Conservation (phyloP, 352 stramenopile species). For the Phytophthora aleatoria region DNA sequence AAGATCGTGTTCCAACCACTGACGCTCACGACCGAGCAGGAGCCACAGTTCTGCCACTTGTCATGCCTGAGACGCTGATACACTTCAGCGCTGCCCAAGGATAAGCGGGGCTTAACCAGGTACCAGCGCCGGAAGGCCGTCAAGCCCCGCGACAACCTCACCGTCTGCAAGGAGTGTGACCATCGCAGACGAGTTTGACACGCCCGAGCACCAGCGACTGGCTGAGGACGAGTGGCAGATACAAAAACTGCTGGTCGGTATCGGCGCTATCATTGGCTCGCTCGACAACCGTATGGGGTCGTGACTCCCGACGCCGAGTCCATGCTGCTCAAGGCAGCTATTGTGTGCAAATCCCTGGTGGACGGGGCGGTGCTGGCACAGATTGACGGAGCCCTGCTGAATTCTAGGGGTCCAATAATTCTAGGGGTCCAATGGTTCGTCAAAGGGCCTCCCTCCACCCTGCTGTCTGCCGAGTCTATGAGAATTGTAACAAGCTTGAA, state of each 20-base stretch:
- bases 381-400: constrained; percentile 43
- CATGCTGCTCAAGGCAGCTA: constrained; percentile 49
- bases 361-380: constrained; percentile 45
- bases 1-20: constrained; percentile 41
- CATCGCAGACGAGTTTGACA: constrained; percentile 38
- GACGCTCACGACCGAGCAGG: constrained; percentile 30
- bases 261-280: constrained; percentile 50
- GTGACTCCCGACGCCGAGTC: constrained; percentile 38
- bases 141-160: constrained; percentile 48
- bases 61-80: constrained; percentile 38
- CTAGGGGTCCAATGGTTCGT: constrained; percentile 61
- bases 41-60: constrained; percentile 31
- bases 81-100: constrained; percentile 32
- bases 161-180: constrained; percentile 48
- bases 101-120: constrained; percentile 29
- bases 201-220: constrained; percentile 36
- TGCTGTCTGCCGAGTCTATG: constrained; percentile 49
- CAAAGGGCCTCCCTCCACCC: constrained; percentile 35
- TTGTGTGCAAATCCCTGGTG: constrained; percentile 39
- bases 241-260: constrained; percentile 49
- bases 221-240: constrained; percentile 44
- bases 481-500: constrained; percentile 37
- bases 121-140: constrained; percentile 46
- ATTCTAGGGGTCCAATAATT: constrained; percentile 61
- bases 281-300: constrained; percentile 70